phyloP scores from a whole-genome alignment of 805 yeast genomes.

The Saturnispora silvae region DNA sequence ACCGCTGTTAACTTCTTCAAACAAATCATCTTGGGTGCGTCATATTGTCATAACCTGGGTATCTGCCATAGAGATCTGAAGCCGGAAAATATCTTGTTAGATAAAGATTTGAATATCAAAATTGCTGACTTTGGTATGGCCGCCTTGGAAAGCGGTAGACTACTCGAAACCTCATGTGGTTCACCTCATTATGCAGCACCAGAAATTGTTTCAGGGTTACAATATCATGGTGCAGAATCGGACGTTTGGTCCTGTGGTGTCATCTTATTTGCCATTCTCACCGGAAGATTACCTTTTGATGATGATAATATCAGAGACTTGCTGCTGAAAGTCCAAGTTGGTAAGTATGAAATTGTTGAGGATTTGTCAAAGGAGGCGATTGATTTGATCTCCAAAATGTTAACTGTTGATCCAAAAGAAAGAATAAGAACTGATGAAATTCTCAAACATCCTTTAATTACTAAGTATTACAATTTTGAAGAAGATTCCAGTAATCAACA shows the following conservation, averaged over 20 bases:
- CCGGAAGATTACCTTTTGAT: slow-evolving; percentile 95
- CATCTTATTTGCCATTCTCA: slow-evolving; percentile 81
- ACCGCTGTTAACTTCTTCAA: slow-evolving; percentile 86
- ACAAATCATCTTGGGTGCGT: slow-evolving; percentile 56
- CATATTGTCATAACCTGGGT: slow-evolving; percentile 55
- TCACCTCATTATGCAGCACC: slow-evolving; percentile 99
- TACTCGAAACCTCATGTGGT: slow-evolving; percentile 92
- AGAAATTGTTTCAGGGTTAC: slow-evolving; percentile 90
- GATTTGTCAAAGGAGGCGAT: slow-evolving; percentile 75
- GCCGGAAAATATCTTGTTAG: slow-evolving; percentile 71
- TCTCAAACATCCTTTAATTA: slow-evolving; percentile 68
- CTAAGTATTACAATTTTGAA: slow-evolving; percentile 52
- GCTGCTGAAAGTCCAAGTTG: slow-evolving; percentile 82
- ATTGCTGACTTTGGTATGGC: slow-evolving; percentile 99
- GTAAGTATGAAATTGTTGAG: slow-evolving; percentile 74
- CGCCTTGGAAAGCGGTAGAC: slow-evolving; percentile 70
- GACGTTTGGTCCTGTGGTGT: slow-evolving; percentile 99
- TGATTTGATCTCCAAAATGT: slow-evolving; percentile 72
- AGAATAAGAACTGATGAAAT: slow-evolving; percentile 75
- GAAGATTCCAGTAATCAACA: slow-evolving; percentile 26
- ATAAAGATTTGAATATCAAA: slow-evolving; percentile 78
- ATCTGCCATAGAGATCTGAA: slow-evolving; percentile 72
- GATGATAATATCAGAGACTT: slow-evolving; percentile 88
- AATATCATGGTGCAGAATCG: slow-evolving; percentile 92
- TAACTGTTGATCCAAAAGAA: slow-evolving; percentile 68